phyloP scores from a whole-genome alignment of 768 basidiomycete species.

The Terana coerulea region DNA sequence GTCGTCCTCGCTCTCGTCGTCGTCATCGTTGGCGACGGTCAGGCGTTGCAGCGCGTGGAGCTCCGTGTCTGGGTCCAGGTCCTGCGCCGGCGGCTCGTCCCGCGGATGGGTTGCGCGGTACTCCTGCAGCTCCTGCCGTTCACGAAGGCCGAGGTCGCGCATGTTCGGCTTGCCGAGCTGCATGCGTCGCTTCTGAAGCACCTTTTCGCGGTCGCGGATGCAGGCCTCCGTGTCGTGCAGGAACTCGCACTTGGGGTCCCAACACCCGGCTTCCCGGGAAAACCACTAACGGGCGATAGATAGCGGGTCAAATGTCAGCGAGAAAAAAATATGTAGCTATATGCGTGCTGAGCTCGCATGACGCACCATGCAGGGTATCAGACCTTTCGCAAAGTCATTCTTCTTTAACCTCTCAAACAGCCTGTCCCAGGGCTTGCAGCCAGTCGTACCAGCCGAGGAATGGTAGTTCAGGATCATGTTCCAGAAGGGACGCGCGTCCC shows the following conservation, averaged over 20 bases:
- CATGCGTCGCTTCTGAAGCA: slow-evolving; percentile 11
- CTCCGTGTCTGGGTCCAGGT: no score
- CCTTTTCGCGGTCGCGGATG: slow-evolving; percentile 5
- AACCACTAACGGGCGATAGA: no score
- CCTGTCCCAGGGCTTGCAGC: slow-evolving; percentile 9
- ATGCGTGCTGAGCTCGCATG: not conserved
- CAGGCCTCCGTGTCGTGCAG: slow-evolving; percentile 11
- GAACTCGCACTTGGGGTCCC: slow-evolving; percentile 12
- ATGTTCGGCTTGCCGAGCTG: slow-evolving; percentile 1
- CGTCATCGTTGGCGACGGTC: not conserved
- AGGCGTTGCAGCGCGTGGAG: not conserved
- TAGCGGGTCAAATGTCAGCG: no score
- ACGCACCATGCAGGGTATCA: slow-evolving; percentile 17
- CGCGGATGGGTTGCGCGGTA: not conserved
- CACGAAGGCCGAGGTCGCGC: not conserved
- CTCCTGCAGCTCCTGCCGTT: not conserved
- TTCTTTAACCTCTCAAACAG: slow-evolving; percentile 12
- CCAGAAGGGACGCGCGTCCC: slow-evolving; percentile 10
- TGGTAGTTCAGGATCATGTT: slow-evolving; percentile 18
- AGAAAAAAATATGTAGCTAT: no score
- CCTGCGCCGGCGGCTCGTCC: not conserved
- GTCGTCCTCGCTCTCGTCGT: not conserved
- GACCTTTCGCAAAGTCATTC: not conserved
- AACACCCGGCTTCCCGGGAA: slow-evolving; percentile 13
- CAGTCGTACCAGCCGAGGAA: slow-evolving; percentile 12